Base-by-base conservation (phyloP, 2,329 filamentous ascomycete species). In the Aspergillus sojae region DNA sequence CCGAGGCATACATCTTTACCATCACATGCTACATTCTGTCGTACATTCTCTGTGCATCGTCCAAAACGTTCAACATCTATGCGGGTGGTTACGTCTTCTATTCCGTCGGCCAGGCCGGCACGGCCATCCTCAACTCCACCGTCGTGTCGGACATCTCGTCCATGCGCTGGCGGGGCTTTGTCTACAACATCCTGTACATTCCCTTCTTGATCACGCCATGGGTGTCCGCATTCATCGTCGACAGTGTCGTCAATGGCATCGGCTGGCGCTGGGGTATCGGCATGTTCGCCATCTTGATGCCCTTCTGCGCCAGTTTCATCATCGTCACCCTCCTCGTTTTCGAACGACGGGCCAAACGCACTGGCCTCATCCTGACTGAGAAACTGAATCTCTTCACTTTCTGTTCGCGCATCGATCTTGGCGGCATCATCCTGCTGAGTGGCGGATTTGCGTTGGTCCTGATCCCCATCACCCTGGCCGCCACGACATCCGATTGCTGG, bases 401-500 rank as follows among this genome's bases (percentile, higher is more conserved):
- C 60, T 74, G 68, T 56, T 75, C 75, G 6, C 69, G 73, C 19
- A 75, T 79, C 57, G 76, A 79, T 60, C 62, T 78, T 0, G 72
- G 74, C 16, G 84, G 84, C 2, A 73, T 82, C 2, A 55, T 83
- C 19, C 73, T 86, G 1, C 79, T 86, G 39, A 80, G 78, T 23
- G 80, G 78, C 36, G 84, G 83, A 0, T 82, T 84, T 62, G 78
- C 81, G 0, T 70, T 83, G 63, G 63, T 85, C 1, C 73, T 85
- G n/a, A 71, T 85, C 1, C 83, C 83, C 0, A 73, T 84, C 43
- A 82, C 81, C 0, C 67, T 85, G 2, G 81, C 82, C 0, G 75
- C 80, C 0, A 79, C 79, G 26, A 77, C 76, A 5, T 70, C 79
- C 2, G 71, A 73, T 28, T 71, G 76, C 56, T 84, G 83, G 82